Evolutionary conservation across 2,329 filamentous ascomycete genomes (phyloP), one percentile per base, ranked within the genome.

Genomic region (Lachnellula hyalina): DNA sequence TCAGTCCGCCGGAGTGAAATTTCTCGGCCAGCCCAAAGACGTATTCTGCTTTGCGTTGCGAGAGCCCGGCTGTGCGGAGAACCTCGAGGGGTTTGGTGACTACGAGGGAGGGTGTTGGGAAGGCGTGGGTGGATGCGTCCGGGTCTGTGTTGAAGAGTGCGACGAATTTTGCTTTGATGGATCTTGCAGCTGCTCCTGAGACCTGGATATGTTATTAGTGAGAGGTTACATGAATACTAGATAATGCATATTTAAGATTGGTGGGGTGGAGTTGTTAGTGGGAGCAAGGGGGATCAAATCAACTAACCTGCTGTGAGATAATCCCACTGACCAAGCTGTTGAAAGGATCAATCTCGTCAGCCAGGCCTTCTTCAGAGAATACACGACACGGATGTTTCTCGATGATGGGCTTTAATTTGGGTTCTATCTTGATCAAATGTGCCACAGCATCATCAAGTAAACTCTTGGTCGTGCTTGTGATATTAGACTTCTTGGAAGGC

Each of bases 11-110:
- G 2, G 69, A 77, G 0, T 73, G 75, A 67, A 97, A 97, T 69
- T 92, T 92, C 66, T 86, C 80, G 0, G 92, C 90, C 5, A 99
- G 77, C 0, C 93, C 93, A 52, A 85, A 81, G 57, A 97, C 84
- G 72, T 99, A 99, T 74, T 97, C 94, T 47, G 94, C 94, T 74
- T 99, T 99, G 55, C 94, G 84, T 73, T 95, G 89, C 3, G 90
- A 96, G 49, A 99, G 81, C 0, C 94, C 94, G 0, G 93, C 94
- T 7, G 87, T 86, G 32, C 93, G 87, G 8, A 99, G 80, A 3
- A 74, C 80, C 32, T 86, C 74, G 34, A 96, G 74, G 17, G 85
- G 73, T 49, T 77, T 80, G 8, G 74, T 69, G 0, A 83, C 81
- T 7, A 97, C 89, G 61, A 90, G 78, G 0, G 83, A 80, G 0